Evolutionary conservation across 345 rosid species (phyloP).

Genomic region (Populus deltoides): DNA sequence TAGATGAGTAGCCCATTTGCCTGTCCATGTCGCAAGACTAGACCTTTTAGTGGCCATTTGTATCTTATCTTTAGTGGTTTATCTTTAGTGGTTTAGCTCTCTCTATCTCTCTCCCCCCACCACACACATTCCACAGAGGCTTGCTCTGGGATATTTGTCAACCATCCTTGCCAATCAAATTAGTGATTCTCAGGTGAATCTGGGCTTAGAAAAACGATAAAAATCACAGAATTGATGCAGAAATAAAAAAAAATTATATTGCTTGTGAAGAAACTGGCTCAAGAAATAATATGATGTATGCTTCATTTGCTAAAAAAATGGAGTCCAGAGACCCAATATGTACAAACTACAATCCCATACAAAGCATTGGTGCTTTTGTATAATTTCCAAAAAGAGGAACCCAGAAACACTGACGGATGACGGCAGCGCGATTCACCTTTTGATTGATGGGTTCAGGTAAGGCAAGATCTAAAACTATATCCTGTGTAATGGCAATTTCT

Average conservation of each 20-base stretch:
- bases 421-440: slow-evolving; percentile 11
- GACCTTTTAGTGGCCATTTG: not conserved
- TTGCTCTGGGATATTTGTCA: no score
- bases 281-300: not conserved
- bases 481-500: slow-evolving; percentile 11
- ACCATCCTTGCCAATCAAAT: no score
- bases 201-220: no score
- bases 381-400: not conserved
- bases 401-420: slow-evolving; percentile 1
- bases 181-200: no score
- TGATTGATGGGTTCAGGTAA: slow-evolving; percentile 17
- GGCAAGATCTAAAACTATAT: slow-evolving; percentile 11
- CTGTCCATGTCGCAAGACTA: not conserved
- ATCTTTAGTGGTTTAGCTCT: not conserved
- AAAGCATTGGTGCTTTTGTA: not conserved
- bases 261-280: not conserved
- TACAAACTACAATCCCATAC: not conserved
- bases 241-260: no score
- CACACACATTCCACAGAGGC: no score
- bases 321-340: not conserved
- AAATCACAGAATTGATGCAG: no score
- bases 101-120: no score
- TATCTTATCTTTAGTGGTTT: not conserved
- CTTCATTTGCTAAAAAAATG: not conserved
- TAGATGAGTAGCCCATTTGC: not conserved